Evolutionary conservation across 2,329 filamentous ascomycete species (phyloP).

Genomic region (Pyrenochaeta sp.): DNA sequence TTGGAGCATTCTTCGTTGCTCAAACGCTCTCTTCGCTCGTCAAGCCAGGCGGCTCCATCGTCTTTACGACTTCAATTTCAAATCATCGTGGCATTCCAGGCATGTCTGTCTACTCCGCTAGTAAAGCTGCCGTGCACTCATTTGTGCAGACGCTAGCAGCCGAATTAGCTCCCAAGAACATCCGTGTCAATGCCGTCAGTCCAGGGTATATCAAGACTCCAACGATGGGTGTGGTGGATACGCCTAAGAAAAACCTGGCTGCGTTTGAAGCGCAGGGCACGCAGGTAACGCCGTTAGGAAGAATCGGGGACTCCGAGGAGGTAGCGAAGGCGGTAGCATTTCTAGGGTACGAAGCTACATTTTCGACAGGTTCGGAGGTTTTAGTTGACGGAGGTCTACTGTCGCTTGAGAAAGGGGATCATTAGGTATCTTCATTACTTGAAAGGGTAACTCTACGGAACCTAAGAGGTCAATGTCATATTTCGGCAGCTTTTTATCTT

Average conservation of each 20-base stretch:
- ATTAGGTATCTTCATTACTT: too few relatives aligned
- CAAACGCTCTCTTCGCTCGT: conserved; percentile 6
- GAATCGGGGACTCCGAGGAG: conserved; percentile 8
- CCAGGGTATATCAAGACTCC: conserved; percentile 12
- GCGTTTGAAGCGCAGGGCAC: conserved; percentile 3
- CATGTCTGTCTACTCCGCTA: conserved; percentile 87
- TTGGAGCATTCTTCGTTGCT: conserved; percentile 4
- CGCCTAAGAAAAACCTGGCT: conserved; percentile 2
- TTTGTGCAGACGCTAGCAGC: conserved; percentile 57
- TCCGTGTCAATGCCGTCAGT: conserved; percentile 11
- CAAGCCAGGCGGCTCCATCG: conserved; percentile 7
- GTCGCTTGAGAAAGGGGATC: not conserved
- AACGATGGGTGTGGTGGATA: conserved; percentile 5
- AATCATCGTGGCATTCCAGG: conserved; percentile 62
- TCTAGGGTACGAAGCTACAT: conserved; percentile 10
- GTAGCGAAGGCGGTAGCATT: conserved; percentile 8
- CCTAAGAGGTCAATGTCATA: too few relatives aligned
- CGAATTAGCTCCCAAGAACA: not conserved
- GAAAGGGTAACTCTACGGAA: too few relatives aligned
- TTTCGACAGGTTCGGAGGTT: conserved; percentile 9
- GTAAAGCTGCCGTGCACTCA: conserved; percentile 83
- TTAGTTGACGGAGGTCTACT: conserved; percentile 8
- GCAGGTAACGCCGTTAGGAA: conserved; percentile 5
- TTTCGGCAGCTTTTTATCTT: too few relatives aligned
- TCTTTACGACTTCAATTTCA: conserved; percentile 11